Evolutionary conservation across 192 early-diverging fungal genomes (phyloP).

Genomic region (Linnemannia elongata): DNA sequence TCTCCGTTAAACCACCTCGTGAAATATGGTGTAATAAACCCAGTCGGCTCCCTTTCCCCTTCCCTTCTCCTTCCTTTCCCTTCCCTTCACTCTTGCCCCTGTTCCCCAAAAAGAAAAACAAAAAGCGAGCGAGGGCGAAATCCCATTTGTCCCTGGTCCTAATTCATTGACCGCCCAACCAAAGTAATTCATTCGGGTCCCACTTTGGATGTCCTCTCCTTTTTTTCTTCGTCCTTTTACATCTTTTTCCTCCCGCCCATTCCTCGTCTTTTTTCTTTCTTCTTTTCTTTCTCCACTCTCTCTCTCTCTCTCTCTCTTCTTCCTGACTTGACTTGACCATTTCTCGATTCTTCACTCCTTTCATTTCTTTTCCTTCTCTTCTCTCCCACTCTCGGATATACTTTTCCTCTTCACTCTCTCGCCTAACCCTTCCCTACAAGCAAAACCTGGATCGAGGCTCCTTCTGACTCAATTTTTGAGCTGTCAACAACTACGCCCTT

Average conservation of each 20-base stretch:
- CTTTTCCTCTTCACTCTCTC: neutral
- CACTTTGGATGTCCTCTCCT: constrained; percentile 2
- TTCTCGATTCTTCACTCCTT: neutral
- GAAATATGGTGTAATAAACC: no score
- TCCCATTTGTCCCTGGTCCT: neutral
- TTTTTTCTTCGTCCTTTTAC: neutral
- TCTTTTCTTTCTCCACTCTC: neutral
- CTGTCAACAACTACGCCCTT: constrained; percentile 3
- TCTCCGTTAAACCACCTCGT: no score
- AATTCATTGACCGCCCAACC: neutral
- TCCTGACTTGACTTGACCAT: constrained; percentile 5
- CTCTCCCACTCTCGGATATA: neutral
- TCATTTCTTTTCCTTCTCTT: neutral
- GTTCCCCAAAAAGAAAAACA: neutral
- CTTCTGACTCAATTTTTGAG: neutral
- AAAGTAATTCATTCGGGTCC: neutral
- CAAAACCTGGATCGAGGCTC: neutral
- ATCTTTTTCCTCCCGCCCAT: neutral
- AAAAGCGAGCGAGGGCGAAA: neutral
- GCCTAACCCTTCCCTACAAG: neutral
- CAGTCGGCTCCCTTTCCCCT: no score
- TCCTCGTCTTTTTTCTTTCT: neutral
- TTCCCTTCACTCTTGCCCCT: neutral
- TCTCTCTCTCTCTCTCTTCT: neutral
- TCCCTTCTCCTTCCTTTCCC: no score